Conservation (phyloP, 2,329 filamentous ascomycete species). For the Cladosporium phlei region DNA sequence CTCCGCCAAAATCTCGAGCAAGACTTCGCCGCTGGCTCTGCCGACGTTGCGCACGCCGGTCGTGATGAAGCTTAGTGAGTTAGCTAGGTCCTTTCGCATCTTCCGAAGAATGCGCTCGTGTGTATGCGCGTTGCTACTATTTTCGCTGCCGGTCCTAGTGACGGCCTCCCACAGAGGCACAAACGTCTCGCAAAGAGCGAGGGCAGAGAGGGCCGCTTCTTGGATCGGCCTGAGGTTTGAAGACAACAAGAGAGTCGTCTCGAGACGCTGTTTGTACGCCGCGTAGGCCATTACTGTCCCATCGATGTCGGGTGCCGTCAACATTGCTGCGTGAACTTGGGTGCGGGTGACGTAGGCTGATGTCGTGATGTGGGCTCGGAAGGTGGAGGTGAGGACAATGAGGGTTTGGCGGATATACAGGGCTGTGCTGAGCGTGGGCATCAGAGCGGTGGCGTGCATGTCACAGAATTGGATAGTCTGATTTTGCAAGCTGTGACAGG, state of each 20-base stretch:
- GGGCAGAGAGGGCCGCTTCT: constrained; percentile 66
- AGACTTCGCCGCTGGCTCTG: constrained; percentile 64
- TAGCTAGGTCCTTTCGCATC: constrained; percentile 53
- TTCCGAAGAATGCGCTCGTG: constrained; percentile 18
- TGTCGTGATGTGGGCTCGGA: constrained; percentile 69
- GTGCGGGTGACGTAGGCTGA: constrained; percentile 59
- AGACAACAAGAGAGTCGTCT: constrained; percentile 66
- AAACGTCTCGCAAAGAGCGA: constrained; percentile 70
- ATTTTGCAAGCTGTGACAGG: constrained; percentile 61
- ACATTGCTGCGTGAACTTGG: constrained; percentile 55
- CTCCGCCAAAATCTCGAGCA: constrained; percentile 79
- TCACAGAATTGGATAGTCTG: constrained; percentile 33
- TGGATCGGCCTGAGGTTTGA: constrained; percentile 65
- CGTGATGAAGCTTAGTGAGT: constrained; percentile 63
- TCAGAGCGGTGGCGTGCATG: constrained; percentile 27
- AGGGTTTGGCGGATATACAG: constrained; percentile 53
- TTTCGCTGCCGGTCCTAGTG: background rate
- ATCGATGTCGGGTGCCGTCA: constrained; percentile 66
- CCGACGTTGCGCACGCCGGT: constrained; percentile 71
- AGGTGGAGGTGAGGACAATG: constrained; percentile 55
- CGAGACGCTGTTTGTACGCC: constrained; percentile 57
- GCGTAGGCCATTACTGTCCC: constrained; percentile 70
- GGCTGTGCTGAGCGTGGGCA: constrained; percentile 34
- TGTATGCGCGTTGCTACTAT: constrained; percentile 26
- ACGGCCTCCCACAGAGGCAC: constrained; percentile 54